Evolutionary conservation across 257 asterid species (phyloP).

Genomic region (Gentiana macrophylla): DNA sequence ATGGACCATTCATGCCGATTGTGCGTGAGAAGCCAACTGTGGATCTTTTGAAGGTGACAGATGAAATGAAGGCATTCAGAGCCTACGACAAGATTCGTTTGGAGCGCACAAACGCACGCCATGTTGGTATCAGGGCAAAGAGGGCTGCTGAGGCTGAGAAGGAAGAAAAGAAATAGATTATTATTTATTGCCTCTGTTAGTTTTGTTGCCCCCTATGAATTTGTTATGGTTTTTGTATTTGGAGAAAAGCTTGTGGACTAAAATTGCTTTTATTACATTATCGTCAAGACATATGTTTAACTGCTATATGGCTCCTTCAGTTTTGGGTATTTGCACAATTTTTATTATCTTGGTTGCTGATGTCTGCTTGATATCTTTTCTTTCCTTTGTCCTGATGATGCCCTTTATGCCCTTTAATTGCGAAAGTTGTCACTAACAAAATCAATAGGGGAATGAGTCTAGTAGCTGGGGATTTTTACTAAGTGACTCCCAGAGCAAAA

Average conservation of each 20-base stretch:
- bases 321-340: no score
- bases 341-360: no score
- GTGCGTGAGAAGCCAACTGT: conserved; percentile 41
- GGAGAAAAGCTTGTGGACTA: conserved; percentile 10
- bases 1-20: conserved; percentile 45
- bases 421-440: conserved; percentile 60
- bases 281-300: no score
- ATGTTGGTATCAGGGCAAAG: conserved; percentile 52
- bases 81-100: conserved; percentile 55
- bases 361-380: no score
- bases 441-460: conserved; percentile 75
- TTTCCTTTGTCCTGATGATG: conserved; percentile 6
- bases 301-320: no score
- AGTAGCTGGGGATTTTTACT: conserved; percentile 41
- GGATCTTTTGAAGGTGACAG: conserved; percentile 54
- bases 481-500: no score
- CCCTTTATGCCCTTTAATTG: conserved; percentile 54
- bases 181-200: neutral
- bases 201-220: neutral
- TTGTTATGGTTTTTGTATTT: neutral
- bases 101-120: conserved; percentile 47
- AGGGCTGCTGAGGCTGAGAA: conserved; percentile 66
- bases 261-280: no score
- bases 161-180: conserved; percentile 45
- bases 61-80: conserved; percentile 46